Evolutionary conservation across 768 basidiomycete genomes (phyloP).

Genomic region (Steccherinum ochraceum): DNA sequence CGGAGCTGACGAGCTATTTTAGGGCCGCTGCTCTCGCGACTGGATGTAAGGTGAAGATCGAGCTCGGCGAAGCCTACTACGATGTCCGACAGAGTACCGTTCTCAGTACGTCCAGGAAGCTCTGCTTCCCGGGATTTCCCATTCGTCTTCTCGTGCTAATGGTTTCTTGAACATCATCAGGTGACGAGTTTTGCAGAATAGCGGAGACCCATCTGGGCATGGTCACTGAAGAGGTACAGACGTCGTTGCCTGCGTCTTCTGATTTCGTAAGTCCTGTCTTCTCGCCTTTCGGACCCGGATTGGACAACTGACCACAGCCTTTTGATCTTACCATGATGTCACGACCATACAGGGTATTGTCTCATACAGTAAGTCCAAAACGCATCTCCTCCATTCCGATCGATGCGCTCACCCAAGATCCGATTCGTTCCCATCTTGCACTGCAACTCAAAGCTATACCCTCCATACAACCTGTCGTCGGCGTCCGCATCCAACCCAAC

Average conservation of each 20-base stretch:
- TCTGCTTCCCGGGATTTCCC: background rate
- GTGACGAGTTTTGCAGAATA: constrained; percentile 44
- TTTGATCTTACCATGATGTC: too few species aligned
- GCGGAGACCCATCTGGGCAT: constrained; percentile 40
- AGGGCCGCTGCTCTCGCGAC: constrained; percentile 65
- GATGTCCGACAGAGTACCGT: constrained; percentile 29
- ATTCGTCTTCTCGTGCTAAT: background rate
- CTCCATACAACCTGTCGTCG: constrained; percentile 17
- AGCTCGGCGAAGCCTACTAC: constrained; percentile 17
- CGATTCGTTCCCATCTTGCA: background rate
- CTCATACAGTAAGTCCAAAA: constrained; percentile 52
- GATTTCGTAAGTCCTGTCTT: constrained; percentile 72
- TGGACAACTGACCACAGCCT: too few species aligned
- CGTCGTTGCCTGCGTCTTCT: constrained; percentile 53
- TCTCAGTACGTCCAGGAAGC: constrained; percentile 17
- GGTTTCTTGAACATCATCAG: constrained; percentile 25
- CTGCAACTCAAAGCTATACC: constrained; percentile 14
- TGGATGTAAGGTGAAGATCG: constrained; percentile 25
- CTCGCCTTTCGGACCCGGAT: too few species aligned
- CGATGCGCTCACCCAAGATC: background rate
- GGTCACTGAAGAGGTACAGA: constrained; percentile 21
- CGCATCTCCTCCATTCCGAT: too few species aligned
- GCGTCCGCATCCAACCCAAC: constrained; percentile 62
- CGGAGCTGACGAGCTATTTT: too few species aligned
- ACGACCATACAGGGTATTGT: constrained; percentile 88